These are phyloP conservation scores for Colletotrichum sp. DNA, from an alignment of 2,329 filamentous ascomycete genomes.

Conservation along the genomic window DNA sequence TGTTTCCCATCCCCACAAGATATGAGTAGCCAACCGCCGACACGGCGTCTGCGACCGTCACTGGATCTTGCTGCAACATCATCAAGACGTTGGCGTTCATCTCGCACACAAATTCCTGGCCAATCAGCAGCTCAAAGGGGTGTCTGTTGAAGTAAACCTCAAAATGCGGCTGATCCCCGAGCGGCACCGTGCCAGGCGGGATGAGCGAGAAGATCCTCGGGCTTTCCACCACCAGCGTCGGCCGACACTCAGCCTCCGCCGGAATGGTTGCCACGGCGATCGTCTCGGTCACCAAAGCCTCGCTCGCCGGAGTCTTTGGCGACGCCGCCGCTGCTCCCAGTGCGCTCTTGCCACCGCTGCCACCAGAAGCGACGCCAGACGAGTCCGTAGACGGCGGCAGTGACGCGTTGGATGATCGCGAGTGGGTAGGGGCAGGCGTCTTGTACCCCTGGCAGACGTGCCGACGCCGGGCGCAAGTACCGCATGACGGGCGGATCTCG, in stretches of 20 bases:
- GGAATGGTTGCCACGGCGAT: background rate
- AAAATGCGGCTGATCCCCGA: conserved; percentile 30
- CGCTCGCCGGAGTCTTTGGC: background rate
- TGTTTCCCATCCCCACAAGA: conserved; percentile 18
- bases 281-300: background rate
- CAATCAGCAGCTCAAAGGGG: conserved; percentile 32
- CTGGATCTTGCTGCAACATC: conserved; percentile 32
- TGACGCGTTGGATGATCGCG: background rate
- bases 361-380: background rate
- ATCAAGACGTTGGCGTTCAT: conserved; percentile 34
- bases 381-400: background rate
- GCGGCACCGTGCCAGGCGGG: conserved; percentile 28
- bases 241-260: background rate
- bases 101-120: conserved; percentile 33
- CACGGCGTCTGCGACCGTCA: conserved; percentile 30
- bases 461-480: conserved; percentile 34
- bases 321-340: background rate
- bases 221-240: background rate
- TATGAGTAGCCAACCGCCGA: conserved; percentile 34
- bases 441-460: conserved; percentile 34
- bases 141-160: conserved; percentile 35
- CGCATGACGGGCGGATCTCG: conserved; percentile 32
- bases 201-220: conserved; percentile 23
- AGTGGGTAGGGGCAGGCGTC: background rate
- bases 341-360: background rate